Conservation (phyloP, 345 rosid genomes). For the Citrus glauca region DNA sequence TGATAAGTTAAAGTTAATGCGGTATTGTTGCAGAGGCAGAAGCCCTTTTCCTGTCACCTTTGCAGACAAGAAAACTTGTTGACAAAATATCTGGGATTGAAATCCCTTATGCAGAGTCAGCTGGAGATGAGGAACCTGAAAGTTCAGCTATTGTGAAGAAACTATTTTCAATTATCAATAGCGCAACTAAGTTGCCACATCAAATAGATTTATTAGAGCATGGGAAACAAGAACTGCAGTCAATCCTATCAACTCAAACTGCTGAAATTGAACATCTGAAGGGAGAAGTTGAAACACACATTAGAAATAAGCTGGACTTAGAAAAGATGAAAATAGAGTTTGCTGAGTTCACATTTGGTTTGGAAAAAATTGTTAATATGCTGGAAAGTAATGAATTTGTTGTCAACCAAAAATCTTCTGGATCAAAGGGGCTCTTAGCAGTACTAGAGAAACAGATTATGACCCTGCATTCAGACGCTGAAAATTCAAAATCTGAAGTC, state of each 20-base stretch:
- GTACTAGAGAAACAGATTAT: conserved; percentile 48
- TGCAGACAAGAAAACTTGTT: conserved; percentile 47
- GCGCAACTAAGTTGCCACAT: conserved; percentile 42
- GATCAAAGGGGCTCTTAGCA: conserved; percentile 39
- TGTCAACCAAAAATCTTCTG: conserved; percentile 37
- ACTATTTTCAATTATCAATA: conserved; percentile 53
- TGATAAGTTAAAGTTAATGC: conserved; percentile 3
- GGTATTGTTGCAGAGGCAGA: conserved; percentile 46
- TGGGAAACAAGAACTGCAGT: conserved; percentile 52
- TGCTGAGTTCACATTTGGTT: conserved; percentile 40
- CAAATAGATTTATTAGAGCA: conserved; percentile 46
- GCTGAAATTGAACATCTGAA: conserved; percentile 58
- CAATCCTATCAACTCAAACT: conserved; percentile 44
- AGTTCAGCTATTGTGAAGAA: conserved; percentile 46
- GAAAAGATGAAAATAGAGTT: conserved; percentile 53
- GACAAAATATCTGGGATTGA: conserved; percentile 51
- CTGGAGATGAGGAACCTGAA: conserved; percentile 32
- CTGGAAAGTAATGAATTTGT: conserved; percentile 42
- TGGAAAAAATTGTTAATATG: conserved; percentile 47
- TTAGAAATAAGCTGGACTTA: conserved; percentile 28
- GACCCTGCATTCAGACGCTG: conserved; percentile 49
- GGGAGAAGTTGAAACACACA: conserved; percentile 38
- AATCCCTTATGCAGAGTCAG: conserved; percentile 34
- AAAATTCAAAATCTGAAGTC: conserved; percentile 52
- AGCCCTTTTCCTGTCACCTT: conserved; percentile 43